Conservation (phyloP, 2,329 filamentous ascomycete species). For the Fusarium sp. region DNA sequence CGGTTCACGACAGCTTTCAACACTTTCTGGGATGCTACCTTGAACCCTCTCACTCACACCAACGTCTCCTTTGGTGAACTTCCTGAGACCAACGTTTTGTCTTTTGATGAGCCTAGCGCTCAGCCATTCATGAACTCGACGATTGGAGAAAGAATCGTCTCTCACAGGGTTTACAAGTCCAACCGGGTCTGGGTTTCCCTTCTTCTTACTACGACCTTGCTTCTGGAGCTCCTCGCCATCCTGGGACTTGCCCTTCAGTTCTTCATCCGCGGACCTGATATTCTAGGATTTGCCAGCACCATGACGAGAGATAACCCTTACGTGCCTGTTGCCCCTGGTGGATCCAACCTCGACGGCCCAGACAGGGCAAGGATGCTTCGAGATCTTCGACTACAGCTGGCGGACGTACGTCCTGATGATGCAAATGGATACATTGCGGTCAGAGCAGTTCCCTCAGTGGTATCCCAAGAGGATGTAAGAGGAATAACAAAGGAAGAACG, state of each 20-base stretch:
- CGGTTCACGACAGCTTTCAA: constrained; percentile 6
- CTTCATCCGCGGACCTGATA: not conserved
- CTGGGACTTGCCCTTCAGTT: not conserved
- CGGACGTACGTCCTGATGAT: not conserved
- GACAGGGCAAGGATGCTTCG: not conserved
- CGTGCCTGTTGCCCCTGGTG: not conserved
- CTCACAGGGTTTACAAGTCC: not conserved
- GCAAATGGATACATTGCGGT: not conserved
- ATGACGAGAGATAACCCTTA: not conserved
- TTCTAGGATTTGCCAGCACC: not conserved
- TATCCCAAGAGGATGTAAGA: not conserved
- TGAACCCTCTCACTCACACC: constrained; percentile 1
- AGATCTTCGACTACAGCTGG: not conserved
- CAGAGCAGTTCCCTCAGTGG: not conserved
- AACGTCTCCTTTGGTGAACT: not conserved
- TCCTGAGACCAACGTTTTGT: not conserved
- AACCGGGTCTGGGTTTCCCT: not conserved
- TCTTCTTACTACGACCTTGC: not conserved
- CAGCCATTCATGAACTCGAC: constrained; percentile 7
- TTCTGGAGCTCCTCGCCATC: not conserved
- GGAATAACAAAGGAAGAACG: not conserved
- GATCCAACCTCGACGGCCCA: not conserved
- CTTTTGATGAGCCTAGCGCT: not conserved
- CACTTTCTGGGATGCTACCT: constrained; percentile 1
- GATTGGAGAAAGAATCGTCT: not conserved